phyloP scores from a whole-genome alignment of 2,329 filamentous ascomycete genomes.

The Fonsecaea pedrosoi region DNA sequence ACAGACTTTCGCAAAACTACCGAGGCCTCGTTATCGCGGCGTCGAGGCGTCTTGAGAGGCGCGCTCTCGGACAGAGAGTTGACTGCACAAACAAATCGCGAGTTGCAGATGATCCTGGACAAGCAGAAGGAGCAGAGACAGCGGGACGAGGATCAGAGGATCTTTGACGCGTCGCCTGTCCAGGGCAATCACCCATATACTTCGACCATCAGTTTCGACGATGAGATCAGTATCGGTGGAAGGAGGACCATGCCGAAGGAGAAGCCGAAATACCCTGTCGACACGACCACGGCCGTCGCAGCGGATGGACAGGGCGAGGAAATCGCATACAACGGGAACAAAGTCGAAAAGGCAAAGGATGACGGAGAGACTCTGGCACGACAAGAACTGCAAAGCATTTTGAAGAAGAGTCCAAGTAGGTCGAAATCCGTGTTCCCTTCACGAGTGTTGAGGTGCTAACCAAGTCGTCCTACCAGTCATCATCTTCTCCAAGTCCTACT shows the following conservation, averaged over 20 bases:
- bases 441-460: not conserved
- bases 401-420: constrained; percentile 87
- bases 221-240: constrained; percentile 39
- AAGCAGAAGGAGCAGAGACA: constrained; percentile 22
- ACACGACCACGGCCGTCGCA: constrained; percentile 10
- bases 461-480: constrained; percentile 68
- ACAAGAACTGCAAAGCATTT: constrained; percentile 74
- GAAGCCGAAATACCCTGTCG: constrained; percentile 37
- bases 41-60: constrained; percentile 34
- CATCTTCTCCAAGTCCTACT: constrained; percentile 95
- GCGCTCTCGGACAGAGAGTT: constrained; percentile 37
- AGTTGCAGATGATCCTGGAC: constrained; percentile 37
- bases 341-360: constrained; percentile 45
- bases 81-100: constrained; percentile 37
- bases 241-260: constrained; percentile 47
- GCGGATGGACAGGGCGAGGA: constrained; percentile 17
- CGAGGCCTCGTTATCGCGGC: constrained; percentile 36
- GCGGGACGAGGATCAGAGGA: constrained; percentile 29
- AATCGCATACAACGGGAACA: constrained; percentile 18
- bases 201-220: constrained; percentile 14
- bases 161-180: constrained; percentile 17
- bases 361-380: constrained; percentile 68
- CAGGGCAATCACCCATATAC: constrained; percentile 21
- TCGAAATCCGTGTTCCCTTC: constrained; percentile 28
- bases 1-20: constrained; percentile 37